Evolutionary conservation across 2,329 filamentous ascomycete species (phyloP).

Genomic region (Penicillium concentricum): DNA sequence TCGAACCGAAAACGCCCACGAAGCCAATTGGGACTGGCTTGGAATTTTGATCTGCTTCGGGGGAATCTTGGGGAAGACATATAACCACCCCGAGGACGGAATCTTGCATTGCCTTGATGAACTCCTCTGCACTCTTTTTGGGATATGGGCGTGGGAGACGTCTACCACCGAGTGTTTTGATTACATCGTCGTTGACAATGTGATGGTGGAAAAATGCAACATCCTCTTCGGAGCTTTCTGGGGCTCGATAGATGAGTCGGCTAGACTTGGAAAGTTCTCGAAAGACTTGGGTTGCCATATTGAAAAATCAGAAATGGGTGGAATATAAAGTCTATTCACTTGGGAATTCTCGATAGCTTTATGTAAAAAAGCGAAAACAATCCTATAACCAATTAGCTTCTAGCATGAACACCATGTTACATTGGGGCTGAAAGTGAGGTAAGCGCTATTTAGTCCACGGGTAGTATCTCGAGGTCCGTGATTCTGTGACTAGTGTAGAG

Average conservation of each 20-base stretch:
- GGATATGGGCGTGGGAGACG: not conserved
- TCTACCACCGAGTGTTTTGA: not conserved
- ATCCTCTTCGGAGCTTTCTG: constrained; percentile 12
- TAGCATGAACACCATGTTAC: not conserved
- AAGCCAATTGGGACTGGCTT: not conserved
- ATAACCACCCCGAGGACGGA: constrained; percentile 1
- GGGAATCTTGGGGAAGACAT: not conserved
- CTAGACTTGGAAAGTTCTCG: constrained; percentile 1
- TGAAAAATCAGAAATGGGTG: not conserved
- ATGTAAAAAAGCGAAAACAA: not conserved
- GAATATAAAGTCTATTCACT: not conserved
- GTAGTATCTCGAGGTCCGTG: not conserved
- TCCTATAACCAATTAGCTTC: not conserved
- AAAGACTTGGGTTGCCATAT: not conserved
- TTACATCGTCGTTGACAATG: constrained; percentile 3
- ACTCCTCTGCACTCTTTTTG: not conserved
- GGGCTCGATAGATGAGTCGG: constrained; percentile 13
- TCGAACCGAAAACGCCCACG: not conserved
- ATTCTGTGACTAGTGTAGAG: no score
- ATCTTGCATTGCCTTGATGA: not conserved
- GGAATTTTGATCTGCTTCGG: not conserved
- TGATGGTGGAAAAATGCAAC: constrained; percentile 10
- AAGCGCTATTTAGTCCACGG: no score
- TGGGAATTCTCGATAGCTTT: not conserved
- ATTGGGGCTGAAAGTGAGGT: not conserved